These are phyloP conservation scores for Malus sylvestris DNA, from an alignment of 306 rosid species.

Conservation along the genomic window DNA sequence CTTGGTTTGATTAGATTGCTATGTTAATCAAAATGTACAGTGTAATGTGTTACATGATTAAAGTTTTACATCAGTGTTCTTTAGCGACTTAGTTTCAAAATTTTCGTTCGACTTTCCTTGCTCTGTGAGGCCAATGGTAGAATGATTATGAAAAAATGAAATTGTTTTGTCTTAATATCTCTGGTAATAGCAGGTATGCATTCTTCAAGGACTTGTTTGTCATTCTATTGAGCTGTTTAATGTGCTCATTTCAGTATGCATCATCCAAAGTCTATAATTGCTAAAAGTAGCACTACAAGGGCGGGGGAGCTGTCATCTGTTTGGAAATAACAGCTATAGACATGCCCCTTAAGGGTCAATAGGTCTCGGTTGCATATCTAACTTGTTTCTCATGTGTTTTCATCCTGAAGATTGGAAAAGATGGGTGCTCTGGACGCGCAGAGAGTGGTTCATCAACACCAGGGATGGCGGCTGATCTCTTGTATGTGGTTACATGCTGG, in stretches of 20 bases:
- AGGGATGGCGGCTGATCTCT: slow-evolving; percentile 68
- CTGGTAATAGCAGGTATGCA: neutral
- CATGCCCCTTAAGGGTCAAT: neutral
- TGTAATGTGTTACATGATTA: neutral
- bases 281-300: neutral
- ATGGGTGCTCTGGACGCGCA: slow-evolving; percentile 73
- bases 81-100: neutral
- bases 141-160: neutral
- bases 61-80: neutral
- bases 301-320: neutral
- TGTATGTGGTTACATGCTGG: slow-evolving; percentile 89
- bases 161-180: neutral
- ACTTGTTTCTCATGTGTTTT: neutral
- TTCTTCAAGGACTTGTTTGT: neutral
- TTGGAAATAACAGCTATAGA: neutral
- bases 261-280: neutral
- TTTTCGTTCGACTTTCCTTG: neutral
- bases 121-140: neutral
- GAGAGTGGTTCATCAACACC: slow-evolving; percentile 44
- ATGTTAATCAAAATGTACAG: neutral
- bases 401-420: slow-evolving; percentile 43
- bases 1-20: neutral
- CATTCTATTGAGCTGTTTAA: neutral
- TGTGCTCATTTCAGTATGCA: neutral
- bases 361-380: slow-evolving; percentile 1